phyloP scores from a whole-genome alignment of 345 rosid species.

The Microthlaspi erraticum region DNA sequence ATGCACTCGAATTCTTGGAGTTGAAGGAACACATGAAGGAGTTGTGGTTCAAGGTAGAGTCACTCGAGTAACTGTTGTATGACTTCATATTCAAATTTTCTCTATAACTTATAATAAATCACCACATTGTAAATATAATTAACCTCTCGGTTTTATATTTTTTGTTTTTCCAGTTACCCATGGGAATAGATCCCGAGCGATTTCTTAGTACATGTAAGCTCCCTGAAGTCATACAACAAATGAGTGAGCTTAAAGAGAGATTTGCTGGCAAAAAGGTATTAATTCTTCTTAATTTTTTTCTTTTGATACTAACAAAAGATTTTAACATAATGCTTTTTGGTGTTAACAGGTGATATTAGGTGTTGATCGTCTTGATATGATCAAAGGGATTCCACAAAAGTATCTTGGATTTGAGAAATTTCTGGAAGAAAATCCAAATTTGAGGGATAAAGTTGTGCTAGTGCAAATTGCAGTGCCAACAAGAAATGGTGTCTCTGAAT shows the following conservation, averaged over 20 bases:
- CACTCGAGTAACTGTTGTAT: constrained; percentile 93
- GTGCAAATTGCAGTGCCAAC: constrained; percentile 98
- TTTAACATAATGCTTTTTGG: neutral
- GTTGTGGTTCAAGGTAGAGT: constrained; percentile 87
- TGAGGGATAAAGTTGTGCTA: constrained; percentile 90
- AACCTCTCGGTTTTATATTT: neutral
- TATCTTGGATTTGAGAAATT: constrained; percentile 92
- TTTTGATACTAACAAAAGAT: neutral
- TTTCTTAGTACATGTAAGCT: constrained; percentile 68
- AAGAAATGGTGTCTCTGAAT: constrained; percentile 93
- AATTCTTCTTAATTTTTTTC: constrained; percentile 1
- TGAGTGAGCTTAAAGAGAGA: constrained; percentile 72
- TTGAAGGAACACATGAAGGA: constrained; percentile 94
- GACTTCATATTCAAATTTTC: constrained; percentile 33
- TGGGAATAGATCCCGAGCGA: constrained; percentile 88
- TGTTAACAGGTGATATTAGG: constrained; percentile 57
- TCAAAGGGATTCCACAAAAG: constrained; percentile 94
- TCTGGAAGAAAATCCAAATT: constrained; percentile 75
- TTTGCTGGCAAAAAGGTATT: constrained; percentile 89
- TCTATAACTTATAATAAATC: no score
- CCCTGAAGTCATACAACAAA: constrained; percentile 62
- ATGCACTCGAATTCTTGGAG: constrained; percentile 94
- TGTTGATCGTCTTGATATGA: constrained; percentile 95
- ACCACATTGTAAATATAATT: neutral
- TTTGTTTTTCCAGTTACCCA: constrained; percentile 70